Percentiles rank a stretch among this genome's conserved stretches.
Conservation (phyloP, 2,329 filamentous ascomycete genomes). For the Colletotrichum gloeosporioides region DNA sequence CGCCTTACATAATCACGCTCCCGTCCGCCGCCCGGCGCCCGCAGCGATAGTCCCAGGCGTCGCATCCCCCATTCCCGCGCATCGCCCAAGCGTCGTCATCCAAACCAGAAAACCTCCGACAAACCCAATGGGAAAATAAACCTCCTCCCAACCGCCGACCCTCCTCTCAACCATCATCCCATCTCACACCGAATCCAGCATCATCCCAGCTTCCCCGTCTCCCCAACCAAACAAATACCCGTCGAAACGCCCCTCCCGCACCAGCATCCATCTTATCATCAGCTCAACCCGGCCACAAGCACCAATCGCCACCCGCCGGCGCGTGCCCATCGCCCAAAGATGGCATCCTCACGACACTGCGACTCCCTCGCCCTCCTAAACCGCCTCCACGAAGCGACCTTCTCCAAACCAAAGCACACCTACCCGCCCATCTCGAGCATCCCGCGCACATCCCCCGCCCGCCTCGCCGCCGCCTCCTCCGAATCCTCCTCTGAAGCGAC, state of each 20-base stretch:
- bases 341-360: neutral
- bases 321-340: neutral
- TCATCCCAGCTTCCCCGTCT: neutral
- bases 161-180: neutral
- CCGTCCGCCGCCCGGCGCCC: neutral
- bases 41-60: neutral
- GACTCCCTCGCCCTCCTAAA: neutral
- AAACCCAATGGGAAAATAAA: neutral
- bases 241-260: neutral
- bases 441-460: constrained; percentile 39
- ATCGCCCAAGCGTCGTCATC: neutral
- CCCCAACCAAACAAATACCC: neutral
- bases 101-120: neutral
- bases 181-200: neutral
- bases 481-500: constrained; percentile 43
- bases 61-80: neutral
- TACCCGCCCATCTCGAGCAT: constrained; percentile 37
- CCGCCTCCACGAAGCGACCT: neutral
- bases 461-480: constrained; percentile 37
- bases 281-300: neutral
- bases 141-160: neutral
- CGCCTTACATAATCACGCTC: neutral
- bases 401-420: neutral
- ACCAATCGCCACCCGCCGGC: neutral
- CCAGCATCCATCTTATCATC: neutral